phyloP scores from a whole-genome alignment of 805 yeast genomes.

The Torulaspora maleeae region DNA sequence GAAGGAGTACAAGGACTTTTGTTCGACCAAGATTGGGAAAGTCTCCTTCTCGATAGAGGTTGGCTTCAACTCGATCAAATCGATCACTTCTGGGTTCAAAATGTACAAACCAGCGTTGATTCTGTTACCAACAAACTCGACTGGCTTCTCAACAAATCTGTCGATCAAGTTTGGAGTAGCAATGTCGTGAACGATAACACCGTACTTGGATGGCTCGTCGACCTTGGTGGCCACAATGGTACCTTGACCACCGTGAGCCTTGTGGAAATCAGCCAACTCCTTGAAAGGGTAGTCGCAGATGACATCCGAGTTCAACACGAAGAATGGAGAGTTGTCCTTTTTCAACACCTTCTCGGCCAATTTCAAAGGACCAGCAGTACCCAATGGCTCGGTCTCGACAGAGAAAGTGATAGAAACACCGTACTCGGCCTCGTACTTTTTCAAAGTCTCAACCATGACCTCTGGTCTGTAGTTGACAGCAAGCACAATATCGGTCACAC shows the following conservation, averaged over 20 bases:
- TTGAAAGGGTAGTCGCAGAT: constrained; percentile 97
- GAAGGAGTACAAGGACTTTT: constrained; percentile 84
- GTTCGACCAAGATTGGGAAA: constrained; percentile 92
- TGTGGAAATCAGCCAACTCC: constrained; percentile 90
- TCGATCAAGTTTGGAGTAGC: constrained; percentile 93
- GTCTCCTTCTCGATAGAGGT: constrained; percentile 99
- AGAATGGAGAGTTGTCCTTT: constrained; percentile 95
- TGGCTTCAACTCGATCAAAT: constrained; percentile 94
- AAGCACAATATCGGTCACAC: constrained; percentile 95
- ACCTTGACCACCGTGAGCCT: constrained; percentile 94
- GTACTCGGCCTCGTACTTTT: constrained; percentile 90
- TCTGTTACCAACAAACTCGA: constrained; percentile 99
- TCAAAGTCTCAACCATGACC: constrained; percentile 92
- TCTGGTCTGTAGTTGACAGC: constrained; percentile 99
- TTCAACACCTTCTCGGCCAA: constrained; percentile 90
- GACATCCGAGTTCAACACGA: constrained; percentile 96
- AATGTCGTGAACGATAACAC: constrained; percentile 98
- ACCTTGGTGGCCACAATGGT: constrained; percentile 99
- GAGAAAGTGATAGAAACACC: constrained; percentile 95
- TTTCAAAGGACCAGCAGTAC: constrained; percentile 98
- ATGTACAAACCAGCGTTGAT: constrained; percentile 99
- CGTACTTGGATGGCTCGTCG: constrained; percentile 98
- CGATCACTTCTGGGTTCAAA: constrained; percentile 95
- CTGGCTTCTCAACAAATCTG: constrained; percentile 99
- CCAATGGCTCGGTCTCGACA: constrained; percentile 98